Percentiles rank a stretch among this genome's conserved stretches.
Conservation (phyloP, 768 basidiomycete genomes). For the Leccinum subgranulosum region DNA sequence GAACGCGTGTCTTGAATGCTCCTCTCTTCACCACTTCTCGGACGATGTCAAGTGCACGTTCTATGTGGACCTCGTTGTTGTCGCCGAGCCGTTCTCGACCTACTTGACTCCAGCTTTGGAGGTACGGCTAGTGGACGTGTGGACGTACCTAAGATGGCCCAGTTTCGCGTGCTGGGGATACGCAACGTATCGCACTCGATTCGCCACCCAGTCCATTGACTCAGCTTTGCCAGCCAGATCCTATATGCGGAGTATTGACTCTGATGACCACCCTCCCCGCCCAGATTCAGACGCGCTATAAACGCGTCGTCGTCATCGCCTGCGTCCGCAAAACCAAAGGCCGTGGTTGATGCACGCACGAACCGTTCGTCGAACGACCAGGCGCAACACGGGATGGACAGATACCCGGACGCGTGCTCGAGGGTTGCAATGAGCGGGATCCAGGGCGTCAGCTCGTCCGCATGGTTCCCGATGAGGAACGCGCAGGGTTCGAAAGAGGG, state of each 20-base stretch:
- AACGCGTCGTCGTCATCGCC: conserved; percentile 30
- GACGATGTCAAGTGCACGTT: conserved; percentile 53
- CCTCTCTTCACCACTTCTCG: conserved; percentile 56
- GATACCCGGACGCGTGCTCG: conserved; percentile 58
- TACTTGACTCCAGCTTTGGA: conserved; percentile 2
- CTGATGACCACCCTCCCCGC: conserved; percentile 54
- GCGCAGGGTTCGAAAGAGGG: conserved; percentile 41
- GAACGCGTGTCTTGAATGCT: conserved; percentile 47
- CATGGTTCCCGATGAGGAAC: conserved; percentile 93
- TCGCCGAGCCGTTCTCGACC: conserved; percentile 27
- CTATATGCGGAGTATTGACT: conserved; percentile 82
- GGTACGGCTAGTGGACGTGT: not conserved
- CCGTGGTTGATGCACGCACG: conserved; percentile 43
- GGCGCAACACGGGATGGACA: conserved; percentile 91
- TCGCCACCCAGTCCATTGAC: conserved; percentile 76
- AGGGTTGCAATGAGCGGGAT: conserved; percentile 75
- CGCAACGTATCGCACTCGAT: conserved; percentile 83
- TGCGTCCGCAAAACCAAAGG: conserved; percentile 20
- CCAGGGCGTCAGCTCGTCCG: conserved; percentile 97
- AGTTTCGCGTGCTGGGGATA: conserved; percentile 92
- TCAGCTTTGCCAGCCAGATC: conserved; percentile 79
- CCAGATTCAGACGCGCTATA: conserved; percentile 51
- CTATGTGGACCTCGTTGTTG: conserved; percentile 7
- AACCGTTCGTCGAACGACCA: conserved; percentile 73
- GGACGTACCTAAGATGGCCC: conserved; percentile 81